Conservation (phyloP, 306 rosid species). For the Vigna reflexopilosa region DNA sequence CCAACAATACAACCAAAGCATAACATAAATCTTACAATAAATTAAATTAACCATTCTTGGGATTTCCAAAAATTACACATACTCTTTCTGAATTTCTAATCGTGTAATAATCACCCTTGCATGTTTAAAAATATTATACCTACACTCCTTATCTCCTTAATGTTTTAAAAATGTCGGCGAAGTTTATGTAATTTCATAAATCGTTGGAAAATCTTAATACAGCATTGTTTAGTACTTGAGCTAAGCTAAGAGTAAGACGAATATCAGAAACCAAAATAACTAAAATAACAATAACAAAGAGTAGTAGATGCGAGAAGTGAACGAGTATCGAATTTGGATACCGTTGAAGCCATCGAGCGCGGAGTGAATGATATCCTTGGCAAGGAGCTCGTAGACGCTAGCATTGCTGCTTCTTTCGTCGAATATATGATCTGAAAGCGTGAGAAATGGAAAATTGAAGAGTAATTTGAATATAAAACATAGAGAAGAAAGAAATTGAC, state of each 20-base stretch:
- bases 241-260: slow-evolving; percentile 17
- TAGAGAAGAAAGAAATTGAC: neutral
- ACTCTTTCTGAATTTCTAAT: too few relatives aligned
- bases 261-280: neutral
- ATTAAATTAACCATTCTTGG: too few relatives aligned
- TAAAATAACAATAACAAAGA: neutral
- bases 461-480: neutral
- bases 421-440: slow-evolving; percentile 78
- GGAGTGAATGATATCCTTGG: slow-evolving; percentile 84
- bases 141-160: too few relatives aligned
- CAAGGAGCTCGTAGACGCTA: slow-evolving; percentile 77
- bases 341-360: slow-evolving; percentile 95
- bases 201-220: neutral
- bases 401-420: slow-evolving; percentile 76
- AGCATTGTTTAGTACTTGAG: slow-evolving; percentile 24
- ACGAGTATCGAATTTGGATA: slow-evolving; percentile 34
- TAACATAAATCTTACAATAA: neutral
- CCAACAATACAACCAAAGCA: neutral
- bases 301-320: neutral
- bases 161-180: too few relatives aligned
- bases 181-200: neutral
- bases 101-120: neutral
- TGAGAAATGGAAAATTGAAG: neutral
- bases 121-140: too few relatives aligned
- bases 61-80: too few relatives aligned